phyloP scores from a whole-genome alignment of 2,329 filamentous ascomycete species.

The Epicoccum sorghinum region DNA sequence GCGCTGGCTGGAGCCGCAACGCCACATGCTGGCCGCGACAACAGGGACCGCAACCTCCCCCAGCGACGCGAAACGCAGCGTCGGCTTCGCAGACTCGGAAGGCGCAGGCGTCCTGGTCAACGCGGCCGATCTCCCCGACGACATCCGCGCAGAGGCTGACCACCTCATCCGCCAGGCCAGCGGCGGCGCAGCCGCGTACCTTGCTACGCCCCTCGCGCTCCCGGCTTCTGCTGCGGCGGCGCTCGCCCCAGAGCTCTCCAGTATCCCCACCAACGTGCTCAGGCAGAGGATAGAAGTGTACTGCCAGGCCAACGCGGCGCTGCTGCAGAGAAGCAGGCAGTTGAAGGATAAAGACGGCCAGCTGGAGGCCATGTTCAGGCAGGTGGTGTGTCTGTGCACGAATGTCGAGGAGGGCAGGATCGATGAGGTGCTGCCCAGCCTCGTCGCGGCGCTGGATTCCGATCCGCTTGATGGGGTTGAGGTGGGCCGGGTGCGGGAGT shows the following conservation, averaged over 20 bases:
- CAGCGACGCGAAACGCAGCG: conserved; percentile 26
- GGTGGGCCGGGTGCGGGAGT: conserved; percentile 76
- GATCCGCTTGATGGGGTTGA: conserved; percentile 73
- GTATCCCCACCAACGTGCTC: conserved; percentile 51
- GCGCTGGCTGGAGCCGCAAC: conserved; percentile 74
- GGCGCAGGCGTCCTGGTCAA: conserved; percentile 39
- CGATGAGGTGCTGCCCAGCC: conserved; percentile 76
- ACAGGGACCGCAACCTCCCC: conserved; percentile 4
- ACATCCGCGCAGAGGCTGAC: conserved; percentile 37
- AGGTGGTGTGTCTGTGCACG: conserved; percentile 86
- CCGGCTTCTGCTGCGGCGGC: conserved; percentile 49
- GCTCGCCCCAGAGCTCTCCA: conserved; percentile 47
- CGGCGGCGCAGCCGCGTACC: conserved; percentile 33
- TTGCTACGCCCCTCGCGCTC: conserved; percentile 33
- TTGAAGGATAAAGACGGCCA: conserved; percentile 82
- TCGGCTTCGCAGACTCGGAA: conserved; percentile 57
- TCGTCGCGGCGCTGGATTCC: conserved; percentile 88
- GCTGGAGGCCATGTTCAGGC: conserved; percentile 84
- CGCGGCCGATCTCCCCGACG: conserved; percentile 35
- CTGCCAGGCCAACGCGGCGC: conserved; percentile 68
- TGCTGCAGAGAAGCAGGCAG: conserved; percentile 70
- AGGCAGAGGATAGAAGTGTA: conserved; percentile 74
- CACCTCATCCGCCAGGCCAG: conserved; percentile 37
- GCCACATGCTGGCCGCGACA: conserved; percentile 57
- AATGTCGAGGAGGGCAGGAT: conserved; percentile 78